These are phyloP conservation scores for Blastocystis sp. DNA, from an alignment of 352 stramenopile species.

Conservation along the genomic window DNA sequence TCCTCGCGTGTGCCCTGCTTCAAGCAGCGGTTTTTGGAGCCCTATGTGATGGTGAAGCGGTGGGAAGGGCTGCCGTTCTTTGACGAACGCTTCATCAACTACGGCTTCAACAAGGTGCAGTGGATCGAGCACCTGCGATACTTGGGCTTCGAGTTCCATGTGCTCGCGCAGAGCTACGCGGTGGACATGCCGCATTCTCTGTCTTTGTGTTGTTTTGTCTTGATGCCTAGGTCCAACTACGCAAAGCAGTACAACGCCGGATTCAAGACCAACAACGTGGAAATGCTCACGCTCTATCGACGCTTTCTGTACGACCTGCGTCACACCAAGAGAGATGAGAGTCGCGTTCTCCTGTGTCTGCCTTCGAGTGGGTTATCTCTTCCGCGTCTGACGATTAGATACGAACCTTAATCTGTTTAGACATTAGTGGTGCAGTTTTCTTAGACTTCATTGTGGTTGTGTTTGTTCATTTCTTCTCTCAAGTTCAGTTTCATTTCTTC, in stretches of 20 bases:
- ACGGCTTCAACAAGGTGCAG: conserved; percentile 73
- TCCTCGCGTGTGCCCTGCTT: conserved; percentile 42
- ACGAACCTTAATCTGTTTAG: neutral
- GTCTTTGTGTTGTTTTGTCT: neutral
- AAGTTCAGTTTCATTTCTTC: no score
- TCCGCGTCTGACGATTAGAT: neutral
- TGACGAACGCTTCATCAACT: conserved; percentile 73
- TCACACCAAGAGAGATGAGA: neutral
- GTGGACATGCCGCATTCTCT: conserved; percentile 71
- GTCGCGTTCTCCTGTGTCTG: conserved; percentile 38
- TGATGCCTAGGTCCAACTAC: conserved; percentile 50
- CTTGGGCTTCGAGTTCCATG: conserved; percentile 54
- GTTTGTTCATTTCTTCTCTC: no score
- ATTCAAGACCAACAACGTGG: conserved; percentile 31
- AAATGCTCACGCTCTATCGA: conserved; percentile 53
- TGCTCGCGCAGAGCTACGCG: conserved; percentile 59
- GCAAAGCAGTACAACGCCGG: conserved; percentile 37
- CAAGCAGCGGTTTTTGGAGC: conserved; percentile 54
- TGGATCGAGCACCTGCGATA: conserved; percentile 72
- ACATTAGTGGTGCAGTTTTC: no score
- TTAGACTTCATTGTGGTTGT: no score
- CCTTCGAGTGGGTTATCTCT: neutral
- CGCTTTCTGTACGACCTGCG: conserved; percentile 46
- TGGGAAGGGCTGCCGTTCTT: conserved; percentile 9
- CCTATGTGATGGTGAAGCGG: conserved; percentile 61